phyloP scores from a whole-genome alignment of 495 filamentous ascomycete species.

The Lichina pygmaea region DNA sequence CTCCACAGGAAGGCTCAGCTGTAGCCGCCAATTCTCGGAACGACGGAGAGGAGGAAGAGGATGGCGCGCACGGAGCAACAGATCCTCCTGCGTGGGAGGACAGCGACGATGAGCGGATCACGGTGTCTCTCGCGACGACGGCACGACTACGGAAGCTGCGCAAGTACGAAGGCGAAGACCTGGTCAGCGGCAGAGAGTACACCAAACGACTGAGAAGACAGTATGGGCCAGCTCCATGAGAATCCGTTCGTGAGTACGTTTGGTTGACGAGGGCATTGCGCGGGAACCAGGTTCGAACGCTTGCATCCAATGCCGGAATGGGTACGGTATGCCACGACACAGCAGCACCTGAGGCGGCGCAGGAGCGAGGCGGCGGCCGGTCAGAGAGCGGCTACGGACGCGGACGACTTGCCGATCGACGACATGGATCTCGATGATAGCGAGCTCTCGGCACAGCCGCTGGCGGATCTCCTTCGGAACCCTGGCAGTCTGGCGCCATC shows the following conservation, averaged over 20 bases:
- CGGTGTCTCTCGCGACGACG: conserved; percentile 51
- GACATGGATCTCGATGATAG: conserved; percentile 25
- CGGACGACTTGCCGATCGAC: conserved; percentile 11
- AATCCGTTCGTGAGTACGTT: not conserved
- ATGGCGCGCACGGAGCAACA: conserved; percentile 17
- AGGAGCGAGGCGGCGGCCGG: conserved; percentile 13
- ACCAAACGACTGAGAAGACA: conserved; percentile 51
- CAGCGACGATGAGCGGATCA: conserved; percentile 77
- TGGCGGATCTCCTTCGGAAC: conserved; percentile 54
- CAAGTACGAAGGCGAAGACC: conserved; percentile 51
- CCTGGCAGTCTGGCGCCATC: conserved; percentile 26
- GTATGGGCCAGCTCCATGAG: conserved; percentile 2
- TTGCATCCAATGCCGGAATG: conserved; percentile 60
- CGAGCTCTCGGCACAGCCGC: conserved; percentile 38
- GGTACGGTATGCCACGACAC: conserved; percentile 23
- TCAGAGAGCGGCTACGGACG: conserved; percentile 6
- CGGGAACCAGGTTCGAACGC: conserved; percentile 21
- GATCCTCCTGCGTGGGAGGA: conserved; percentile 50
- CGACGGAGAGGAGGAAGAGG: conserved; percentile 8
- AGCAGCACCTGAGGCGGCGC: conserved; percentile 14
- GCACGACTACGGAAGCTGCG: conserved; percentile 57
- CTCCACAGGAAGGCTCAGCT: not conserved
- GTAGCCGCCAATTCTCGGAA: not conserved
- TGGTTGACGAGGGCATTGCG: not conserved
- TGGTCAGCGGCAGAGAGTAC: conserved; percentile 71